Evolutionary conservation across 164 flowering plant species (phyloP), one percentile per base, ranked within the genome.

Genomic region (Kalanchoe fedtschenkoi): DNA sequence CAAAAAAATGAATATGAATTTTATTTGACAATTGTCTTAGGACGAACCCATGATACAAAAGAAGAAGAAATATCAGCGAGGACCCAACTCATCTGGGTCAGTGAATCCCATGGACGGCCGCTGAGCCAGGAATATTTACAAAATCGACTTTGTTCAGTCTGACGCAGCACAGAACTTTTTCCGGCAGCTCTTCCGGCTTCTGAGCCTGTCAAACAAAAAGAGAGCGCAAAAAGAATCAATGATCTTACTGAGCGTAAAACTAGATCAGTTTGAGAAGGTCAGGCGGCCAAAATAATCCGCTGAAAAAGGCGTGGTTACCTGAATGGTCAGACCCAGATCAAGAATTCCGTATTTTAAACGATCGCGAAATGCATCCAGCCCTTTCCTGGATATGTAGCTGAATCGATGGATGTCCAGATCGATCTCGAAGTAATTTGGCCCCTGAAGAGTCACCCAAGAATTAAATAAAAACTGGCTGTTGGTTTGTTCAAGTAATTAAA

Each of bases 141-240:
- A 91, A 85, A 62, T 86, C 91, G 32, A 93, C 79, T 73, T 84
- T 86, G 81, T 81, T 85, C 71, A 93, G 64, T 62, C 95, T 77
- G 65, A 84, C 72, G 64, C 97, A 85, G 62, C 97, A 88, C n/a
- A 93, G 66, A 15, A 84, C 82, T 68, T 85, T 76, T 76, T 93
- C 97, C 8, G 97, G 98, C 34, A 93, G 75, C 65, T 93, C 97
- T 64, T 93, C 95, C 8, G 75, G 89, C 67, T 85, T 90, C 58
- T 93, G 99, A 58, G 95, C 99, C 97, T 93, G 83, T 59, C 32
- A 51, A 26, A n/a, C 16, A 51, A 7, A 26, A 51, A 10, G 56
- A 51, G 16, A 21, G 22, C 55, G 29, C 55, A 10, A 51, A 51
- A 7, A 47, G 6, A 46, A 24, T n/a, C n/a, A n/a, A n/a, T n/a